Evolutionary conservation across 768 basidiomycete genomes (phyloP).

Genomic region (Podaxis mareebaensis): DNA sequence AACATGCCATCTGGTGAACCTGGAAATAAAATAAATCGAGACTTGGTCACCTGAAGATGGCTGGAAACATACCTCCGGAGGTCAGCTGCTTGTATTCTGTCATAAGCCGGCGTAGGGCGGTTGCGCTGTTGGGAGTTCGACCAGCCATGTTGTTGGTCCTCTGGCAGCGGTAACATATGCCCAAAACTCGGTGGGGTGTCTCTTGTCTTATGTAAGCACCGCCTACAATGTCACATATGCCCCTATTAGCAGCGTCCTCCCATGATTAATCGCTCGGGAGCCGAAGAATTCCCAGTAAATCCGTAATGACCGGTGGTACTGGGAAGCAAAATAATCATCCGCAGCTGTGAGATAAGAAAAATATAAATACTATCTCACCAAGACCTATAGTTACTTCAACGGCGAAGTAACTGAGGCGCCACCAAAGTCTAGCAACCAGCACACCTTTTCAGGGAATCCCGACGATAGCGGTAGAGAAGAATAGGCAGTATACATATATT

Average conservation of each 20-base stretch:
- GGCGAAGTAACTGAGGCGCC: neutral
- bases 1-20: conserved; percentile 95
- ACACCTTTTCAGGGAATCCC: conserved; percentile 1
- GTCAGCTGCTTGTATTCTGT: conserved; percentile 90
- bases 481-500: neutral
- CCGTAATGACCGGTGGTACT: neutral
- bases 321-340: neutral
- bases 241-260: neutral
- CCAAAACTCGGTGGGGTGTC: neutral
- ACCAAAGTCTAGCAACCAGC: conserved; percentile 10
- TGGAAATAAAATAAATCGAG: conserved; percentile 25
- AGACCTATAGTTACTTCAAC: neutral
- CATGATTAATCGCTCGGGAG: neutral
- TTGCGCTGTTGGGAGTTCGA: conserved; percentile 56
- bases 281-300: neutral
- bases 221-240: neutral
- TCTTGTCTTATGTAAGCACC: conserved; percentile 4
- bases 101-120: conserved; percentile 86
- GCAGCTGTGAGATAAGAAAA: neutral
- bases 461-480: conserved; percentile 5
- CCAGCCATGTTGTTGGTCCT: conserved; percentile 35
- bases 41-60: neutral
- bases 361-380: neutral
- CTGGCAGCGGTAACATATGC: neutral
- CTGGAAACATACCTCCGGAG: conserved; percentile 55